These are phyloP conservation scores for Kodamaea kaohsiungensis DNA, from an alignment of 805 yeast genomes.

Conservation along the genomic window DNA sequence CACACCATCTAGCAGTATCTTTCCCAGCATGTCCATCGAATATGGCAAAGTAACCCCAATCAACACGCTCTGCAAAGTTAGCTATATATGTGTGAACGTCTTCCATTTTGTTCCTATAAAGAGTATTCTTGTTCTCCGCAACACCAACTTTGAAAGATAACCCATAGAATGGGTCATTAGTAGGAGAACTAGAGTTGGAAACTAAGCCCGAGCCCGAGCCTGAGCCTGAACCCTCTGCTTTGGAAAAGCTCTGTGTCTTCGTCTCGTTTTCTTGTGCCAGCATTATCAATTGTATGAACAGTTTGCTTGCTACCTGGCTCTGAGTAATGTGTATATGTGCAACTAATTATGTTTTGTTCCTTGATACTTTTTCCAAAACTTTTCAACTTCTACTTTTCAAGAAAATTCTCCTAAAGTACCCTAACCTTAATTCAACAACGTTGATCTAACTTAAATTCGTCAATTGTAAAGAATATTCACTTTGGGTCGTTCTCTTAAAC, in stretches of 20 bases:
- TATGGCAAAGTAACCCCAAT: slow-evolving; percentile 93
- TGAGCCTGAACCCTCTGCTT: not conserved
- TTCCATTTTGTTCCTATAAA: slow-evolving; percentile 88
- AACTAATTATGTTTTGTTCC: not conserved
- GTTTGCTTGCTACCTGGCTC: not conserved
- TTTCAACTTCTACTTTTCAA: not conserved
- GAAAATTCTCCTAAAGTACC: not conserved
- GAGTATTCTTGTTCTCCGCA: slow-evolving; percentile 81
- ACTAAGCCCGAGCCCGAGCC: too few species aligned
- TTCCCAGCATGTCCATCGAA: slow-evolving; percentile 98
- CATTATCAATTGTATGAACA: not conserved
- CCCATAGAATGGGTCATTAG: slow-evolving; percentile 49
- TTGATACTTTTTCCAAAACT: not conserved
- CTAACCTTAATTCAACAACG: not conserved
- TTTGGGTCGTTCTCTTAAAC: not conserved
- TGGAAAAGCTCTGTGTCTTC: not conserved
- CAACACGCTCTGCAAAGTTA: slow-evolving; percentile 85
- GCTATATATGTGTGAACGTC: slow-evolving; percentile 93
- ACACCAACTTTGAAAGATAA: slow-evolving; percentile 85
- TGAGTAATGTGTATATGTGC: too few species aligned
- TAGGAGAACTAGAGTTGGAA: not conserved
- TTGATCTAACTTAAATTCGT: not conserved
- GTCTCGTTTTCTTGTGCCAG: slow-evolving; percentile 1
- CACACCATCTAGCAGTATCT: slow-evolving; percentile 93
- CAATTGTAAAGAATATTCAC: not conserved